These are phyloP conservation scores for Zizania latifolia DNA, from an alignment of 176 grass and related monocot species.

Conservation along the genomic window DNA sequence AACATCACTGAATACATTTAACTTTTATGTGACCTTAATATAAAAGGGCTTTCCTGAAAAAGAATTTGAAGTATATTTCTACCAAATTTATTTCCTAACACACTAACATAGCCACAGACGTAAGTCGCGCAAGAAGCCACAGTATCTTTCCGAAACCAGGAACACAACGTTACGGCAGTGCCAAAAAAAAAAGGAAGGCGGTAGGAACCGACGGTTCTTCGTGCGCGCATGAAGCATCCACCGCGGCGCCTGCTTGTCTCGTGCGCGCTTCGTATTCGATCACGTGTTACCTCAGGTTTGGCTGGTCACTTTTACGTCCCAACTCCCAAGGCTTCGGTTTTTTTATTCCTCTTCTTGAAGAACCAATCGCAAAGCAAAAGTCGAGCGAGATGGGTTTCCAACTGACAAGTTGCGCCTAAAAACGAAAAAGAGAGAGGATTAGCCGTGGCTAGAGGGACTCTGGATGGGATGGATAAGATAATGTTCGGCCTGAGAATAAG, in stretches of 20 bases:
- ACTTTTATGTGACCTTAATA: no score
- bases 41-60: no score
- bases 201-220: neutral
- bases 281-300: constrained; percentile 29
- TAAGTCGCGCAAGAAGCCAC: neutral
- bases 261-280: constrained; percentile 2
- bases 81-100: no score
- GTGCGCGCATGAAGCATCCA: constrained; percentile 14
- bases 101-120: no score
- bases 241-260: neutral
- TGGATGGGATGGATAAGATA: neutral
- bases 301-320: neutral
- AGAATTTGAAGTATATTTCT: no score
- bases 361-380: neutral
- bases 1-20: no score
- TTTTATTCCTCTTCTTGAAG: constrained; percentile 19
- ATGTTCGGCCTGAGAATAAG: no score
- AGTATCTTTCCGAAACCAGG: no score
- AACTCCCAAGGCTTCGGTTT: constrained; percentile 21
- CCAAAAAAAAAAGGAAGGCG: no score
- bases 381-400: neutral
- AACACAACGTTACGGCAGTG: no score
- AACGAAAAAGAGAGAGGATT: neutral
- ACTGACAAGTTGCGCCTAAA: constrained; percentile 1
- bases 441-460: neutral